These are phyloP conservation scores for Penstemon barbatus DNA, from an alignment of 257 asterid species.

Conservation along the genomic window DNA sequence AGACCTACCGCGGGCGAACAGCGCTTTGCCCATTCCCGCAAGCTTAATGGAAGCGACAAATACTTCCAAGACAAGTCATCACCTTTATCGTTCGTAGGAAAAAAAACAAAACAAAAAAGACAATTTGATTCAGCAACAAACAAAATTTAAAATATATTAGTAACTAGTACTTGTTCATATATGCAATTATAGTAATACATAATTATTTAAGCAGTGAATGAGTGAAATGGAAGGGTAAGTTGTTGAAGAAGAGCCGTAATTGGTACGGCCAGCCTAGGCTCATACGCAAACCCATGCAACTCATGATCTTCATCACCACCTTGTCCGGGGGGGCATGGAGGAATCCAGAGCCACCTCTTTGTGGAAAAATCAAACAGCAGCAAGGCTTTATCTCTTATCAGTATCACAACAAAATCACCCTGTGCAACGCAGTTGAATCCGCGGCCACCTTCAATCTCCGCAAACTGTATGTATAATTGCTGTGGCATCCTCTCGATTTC, in stretches of 20 bases:
- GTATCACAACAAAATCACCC: slow-evolving; percentile 57
- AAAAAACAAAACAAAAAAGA: too few species aligned
- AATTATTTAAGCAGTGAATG: slow-evolving; percentile 37
- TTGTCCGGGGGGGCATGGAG: slow-evolving; percentile 59
- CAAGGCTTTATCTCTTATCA: slow-evolving; percentile 46
- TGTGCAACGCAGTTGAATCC: slow-evolving; percentile 80
- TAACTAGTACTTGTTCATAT: too few species aligned
- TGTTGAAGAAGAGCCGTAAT: slow-evolving; percentile 80
- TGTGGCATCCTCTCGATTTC: slow-evolving; percentile 98
- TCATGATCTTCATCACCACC: slow-evolving; percentile 42
- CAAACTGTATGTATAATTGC: slow-evolving; percentile 70
- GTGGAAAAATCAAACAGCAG: slow-evolving; percentile 58
- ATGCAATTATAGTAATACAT: neutral
- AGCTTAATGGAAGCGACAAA: too few species aligned
- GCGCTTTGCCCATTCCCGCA: too few species aligned
- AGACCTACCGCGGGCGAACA: too few species aligned
- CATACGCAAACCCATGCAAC: slow-evolving; percentile 80
- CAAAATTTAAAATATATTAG: neutral
- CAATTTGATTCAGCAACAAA: too few species aligned
- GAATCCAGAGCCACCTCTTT: slow-evolving; percentile 84
- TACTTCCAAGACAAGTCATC: too few species aligned
- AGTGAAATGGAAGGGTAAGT: slow-evolving; percentile 69
- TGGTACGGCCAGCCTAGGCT: slow-evolving; percentile 70
- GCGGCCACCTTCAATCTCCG: slow-evolving; percentile 61
- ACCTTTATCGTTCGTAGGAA: too few species aligned